Evolutionary conservation across 179 eudicot species (phyloP).

Genomic region (Gypsophila paniculata): DNA sequence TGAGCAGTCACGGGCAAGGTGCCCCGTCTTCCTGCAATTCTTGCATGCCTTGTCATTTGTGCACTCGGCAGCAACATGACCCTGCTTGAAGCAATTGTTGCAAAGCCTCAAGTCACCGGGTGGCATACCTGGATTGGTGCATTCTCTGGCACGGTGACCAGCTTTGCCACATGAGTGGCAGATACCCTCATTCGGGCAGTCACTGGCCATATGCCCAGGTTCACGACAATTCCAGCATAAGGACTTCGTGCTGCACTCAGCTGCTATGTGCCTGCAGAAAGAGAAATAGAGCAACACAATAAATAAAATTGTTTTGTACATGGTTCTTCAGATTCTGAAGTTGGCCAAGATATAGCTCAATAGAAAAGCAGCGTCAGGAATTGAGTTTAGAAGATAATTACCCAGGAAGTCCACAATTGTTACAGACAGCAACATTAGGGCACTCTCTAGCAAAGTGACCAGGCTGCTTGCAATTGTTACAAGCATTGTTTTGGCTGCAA

Average conservation of each 20-base stretch:
- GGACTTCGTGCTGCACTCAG: conserved; percentile 84
- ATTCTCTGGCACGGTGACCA: conserved; percentile 89
- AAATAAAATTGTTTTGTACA: background rate
- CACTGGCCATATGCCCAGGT: conserved; percentile 92
- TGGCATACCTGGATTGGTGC: conserved; percentile 70
- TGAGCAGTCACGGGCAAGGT: conserved; percentile 82
- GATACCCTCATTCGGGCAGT: conserved; percentile 91
- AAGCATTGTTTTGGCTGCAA: conserved; percentile 71
- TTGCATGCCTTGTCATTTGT: conserved; percentile 98
- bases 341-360: background rate
- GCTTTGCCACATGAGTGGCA: conserved; percentile 97
- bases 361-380: background rate
- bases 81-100: conserved; percentile 96
- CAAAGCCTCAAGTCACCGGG: conserved; percentile 90
- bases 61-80: conserved; percentile 77
- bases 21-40: conserved; percentile 95
- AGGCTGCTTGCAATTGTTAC: conserved; percentile 94
- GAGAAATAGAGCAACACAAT: background rate
- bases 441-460: conserved; percentile 97
- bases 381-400: conserved; percentile 26
- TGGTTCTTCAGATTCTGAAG: background rate
- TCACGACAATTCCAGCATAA: conserved; percentile 96
- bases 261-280: conserved; percentile 84
- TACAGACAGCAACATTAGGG: conserved; percentile 87
- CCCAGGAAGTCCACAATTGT: conserved; percentile 99